Evolutionary conservation across 2,329 filamentous ascomycete genomes (phyloP), one percentile per base, ranked within the genome.

Genomic region (Chrysoporthe deuterocubensis): DNA sequence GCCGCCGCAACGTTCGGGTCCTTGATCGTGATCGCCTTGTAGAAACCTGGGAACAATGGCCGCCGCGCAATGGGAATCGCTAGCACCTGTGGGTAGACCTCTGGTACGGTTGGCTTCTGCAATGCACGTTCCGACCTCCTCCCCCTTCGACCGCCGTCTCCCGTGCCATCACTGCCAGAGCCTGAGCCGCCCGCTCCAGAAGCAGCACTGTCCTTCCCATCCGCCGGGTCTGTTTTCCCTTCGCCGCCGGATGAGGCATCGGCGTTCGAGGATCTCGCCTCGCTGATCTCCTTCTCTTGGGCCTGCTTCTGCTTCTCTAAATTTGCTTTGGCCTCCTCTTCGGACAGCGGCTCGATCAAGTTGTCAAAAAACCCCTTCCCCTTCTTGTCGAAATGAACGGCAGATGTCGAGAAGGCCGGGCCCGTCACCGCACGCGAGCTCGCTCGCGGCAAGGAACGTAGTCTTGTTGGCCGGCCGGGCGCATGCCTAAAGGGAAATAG

Each of bases 41-140:
- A 99, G 80, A 98, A 99, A 1, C 96, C 96, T 1, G 96, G 96
- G 80, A 98, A 99, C 14, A 99, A 83, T 13, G 96, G 96, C 64
- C 96, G 87, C 78, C 96, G 94, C 40, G 93, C 92, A 74, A 99
- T 97, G 8, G 96, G 96, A 66, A 99, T 97, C 2, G 95, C 95
- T 86, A 99, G 93, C 66, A 99, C 94, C 78, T 98, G 96, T 3
- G 96, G 96, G 78, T 99, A 99, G 56, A 97, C 90, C 70, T 99
- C 96, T 16, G 96, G 96, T 16, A 98, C 91, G 2, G 91, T 88
- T 1, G 94, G 92, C 81, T 98, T 98, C 74, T 93, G 89, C 50
- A 98, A 84, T 34, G 92, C 90, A 75, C 89, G 89, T 69, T 96
- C 92, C 44, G 89, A 85, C 76, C 92, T 94, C 72, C 89, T 87